Evolutionary conservation across 441 rosid species (phyloP).

Genomic region (Mallotus japonicus): DNA sequence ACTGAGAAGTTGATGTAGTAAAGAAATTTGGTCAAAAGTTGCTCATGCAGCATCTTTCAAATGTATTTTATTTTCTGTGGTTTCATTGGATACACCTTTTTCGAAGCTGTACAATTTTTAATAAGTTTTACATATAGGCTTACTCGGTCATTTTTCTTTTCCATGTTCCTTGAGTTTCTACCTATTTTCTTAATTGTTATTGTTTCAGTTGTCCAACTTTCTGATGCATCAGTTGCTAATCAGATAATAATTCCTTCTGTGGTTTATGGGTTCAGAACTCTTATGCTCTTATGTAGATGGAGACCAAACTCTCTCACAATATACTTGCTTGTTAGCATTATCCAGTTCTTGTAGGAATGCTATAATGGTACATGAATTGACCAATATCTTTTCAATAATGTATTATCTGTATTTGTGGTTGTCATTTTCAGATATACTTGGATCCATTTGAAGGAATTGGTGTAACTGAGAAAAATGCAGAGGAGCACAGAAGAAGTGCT

Average conservation of each 20-base stretch:
- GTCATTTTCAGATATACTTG: constrained; percentile 48
- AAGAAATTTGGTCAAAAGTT: too few species aligned
- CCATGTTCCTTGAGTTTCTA: not conserved
- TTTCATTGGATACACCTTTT: not conserved
- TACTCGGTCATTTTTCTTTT: not conserved
- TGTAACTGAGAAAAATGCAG: constrained; percentile 64
- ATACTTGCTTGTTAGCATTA: not conserved
- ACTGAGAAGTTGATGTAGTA: not conserved
- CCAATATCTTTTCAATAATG: not conserved
- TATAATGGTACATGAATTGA: not conserved
- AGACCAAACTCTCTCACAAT: not conserved
- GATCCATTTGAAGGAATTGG: constrained; percentile 94
- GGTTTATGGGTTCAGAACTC: not conserved
- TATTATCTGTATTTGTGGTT: constrained; percentile 7
- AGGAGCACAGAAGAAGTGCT: constrained; percentile 89
- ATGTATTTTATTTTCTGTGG: not conserved
- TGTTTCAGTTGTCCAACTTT: constrained; percentile 5
- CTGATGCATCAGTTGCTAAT: not conserved
- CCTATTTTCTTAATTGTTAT: not conserved
- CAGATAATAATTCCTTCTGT: not conserved
- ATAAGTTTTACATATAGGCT: not conserved
- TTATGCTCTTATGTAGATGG: not conserved
- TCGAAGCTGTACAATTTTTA: not conserved
- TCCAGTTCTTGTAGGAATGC: not conserved
- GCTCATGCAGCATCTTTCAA: not conserved